These are phyloP conservation scores for Solanum clarkiae DNA, from an alignment of 257 asterid genomes.

Conservation along the genomic window DNA sequence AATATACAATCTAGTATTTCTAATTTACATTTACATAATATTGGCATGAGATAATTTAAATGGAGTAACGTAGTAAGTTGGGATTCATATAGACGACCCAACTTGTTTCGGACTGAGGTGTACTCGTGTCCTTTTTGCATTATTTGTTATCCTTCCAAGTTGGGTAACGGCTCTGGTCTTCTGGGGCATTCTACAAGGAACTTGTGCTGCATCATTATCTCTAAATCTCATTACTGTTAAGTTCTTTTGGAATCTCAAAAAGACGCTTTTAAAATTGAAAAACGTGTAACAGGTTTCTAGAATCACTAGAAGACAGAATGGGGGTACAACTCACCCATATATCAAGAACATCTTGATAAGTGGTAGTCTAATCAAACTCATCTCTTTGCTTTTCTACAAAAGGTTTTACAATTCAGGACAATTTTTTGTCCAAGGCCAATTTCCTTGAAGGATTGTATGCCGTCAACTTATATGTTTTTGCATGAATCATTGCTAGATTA, in stretches of 20 bases:
- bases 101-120: background rate
- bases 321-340: background rate
- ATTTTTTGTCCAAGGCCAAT: background rate
- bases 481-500: background rate
- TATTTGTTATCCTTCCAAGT: background rate
- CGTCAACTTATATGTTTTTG: background rate
- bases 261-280: background rate
- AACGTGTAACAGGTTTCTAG: background rate
- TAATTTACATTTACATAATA: background rate
- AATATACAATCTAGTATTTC: background rate
- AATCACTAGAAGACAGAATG: background rate
- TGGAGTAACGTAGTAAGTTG: background rate
- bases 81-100: background rate
- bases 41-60: background rate
- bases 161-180: background rate
- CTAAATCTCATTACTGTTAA: background rate
- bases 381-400: background rate
- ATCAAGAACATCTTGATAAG: background rate
- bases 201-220: background rate
- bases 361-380: background rate
- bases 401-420: background rate
- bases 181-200: background rate
- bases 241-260: background rate
- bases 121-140: background rate
- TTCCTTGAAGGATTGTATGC: background rate